Conservation (phyloP, 1,139 yeast genomes). For the Taiozyma sp. region DNA sequence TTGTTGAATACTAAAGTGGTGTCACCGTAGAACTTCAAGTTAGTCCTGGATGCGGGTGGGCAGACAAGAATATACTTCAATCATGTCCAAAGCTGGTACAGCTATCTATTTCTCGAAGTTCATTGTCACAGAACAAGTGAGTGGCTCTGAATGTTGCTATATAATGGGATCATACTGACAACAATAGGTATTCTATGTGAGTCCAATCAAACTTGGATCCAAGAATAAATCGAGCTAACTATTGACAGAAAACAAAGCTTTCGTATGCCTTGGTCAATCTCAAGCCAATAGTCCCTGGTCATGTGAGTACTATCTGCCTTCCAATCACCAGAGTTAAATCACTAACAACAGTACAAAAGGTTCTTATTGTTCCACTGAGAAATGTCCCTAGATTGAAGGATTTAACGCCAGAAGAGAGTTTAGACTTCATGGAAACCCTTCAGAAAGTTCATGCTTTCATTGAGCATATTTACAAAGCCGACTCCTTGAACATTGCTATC, state of each 20-base stretch:
- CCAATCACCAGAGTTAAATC: no score
- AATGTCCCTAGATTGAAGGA: constrained; percentile 62
- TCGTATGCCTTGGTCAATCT: constrained; percentile 84
- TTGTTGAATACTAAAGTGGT: not conserved
- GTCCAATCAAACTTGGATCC: constrained; percentile 7
- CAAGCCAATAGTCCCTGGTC: constrained; percentile 90
- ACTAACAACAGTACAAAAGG: constrained; percentile 15
- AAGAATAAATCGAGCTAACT: not conserved
- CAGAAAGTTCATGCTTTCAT: constrained; percentile 69
- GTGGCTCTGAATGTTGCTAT: not conserved
- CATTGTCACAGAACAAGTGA: constrained; percentile 60
- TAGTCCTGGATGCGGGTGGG: not conserved
- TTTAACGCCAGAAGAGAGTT: constrained; percentile 63
- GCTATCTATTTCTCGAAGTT: constrained; percentile 45
- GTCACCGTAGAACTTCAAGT: no score
- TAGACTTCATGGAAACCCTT: constrained; percentile 75
- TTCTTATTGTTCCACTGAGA: constrained; percentile 79
- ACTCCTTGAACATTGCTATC: constrained; percentile 79
- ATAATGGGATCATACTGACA: constrained; percentile 1
- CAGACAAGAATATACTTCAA: no score
- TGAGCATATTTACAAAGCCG: constrained; percentile 63
- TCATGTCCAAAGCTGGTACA: not conserved
- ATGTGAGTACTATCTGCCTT: constrained; percentile 30
- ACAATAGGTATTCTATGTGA: constrained; percentile 22
- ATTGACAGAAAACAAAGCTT: constrained; percentile 37